Evolutionary conservation across 2,329 filamentous ascomycete genomes (phyloP).

Genomic region (Fusarium sp.): DNA sequence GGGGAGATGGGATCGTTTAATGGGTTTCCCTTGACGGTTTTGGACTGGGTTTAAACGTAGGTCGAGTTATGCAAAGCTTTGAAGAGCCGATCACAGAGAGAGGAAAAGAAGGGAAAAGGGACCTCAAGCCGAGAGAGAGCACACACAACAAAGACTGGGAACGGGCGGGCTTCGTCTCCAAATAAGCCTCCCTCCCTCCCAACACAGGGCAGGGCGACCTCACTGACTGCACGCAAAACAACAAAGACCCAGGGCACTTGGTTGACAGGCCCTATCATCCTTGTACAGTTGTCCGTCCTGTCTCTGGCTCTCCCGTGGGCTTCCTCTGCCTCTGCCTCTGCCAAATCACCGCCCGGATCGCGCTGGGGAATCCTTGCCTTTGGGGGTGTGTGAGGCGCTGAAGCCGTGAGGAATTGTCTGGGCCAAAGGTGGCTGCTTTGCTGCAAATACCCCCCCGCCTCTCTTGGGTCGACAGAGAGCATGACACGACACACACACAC

Average conservation of each 20-base stretch:
- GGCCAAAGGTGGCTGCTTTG: not conserved
- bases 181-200: not conserved
- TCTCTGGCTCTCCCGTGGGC: not conserved
- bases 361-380: constrained; percentile 48
- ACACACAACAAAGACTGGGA: not conserved
- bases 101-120: not conserved
- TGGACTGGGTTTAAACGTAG: not conserved
- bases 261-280: not conserved
- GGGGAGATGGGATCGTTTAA: constrained; percentile 12
- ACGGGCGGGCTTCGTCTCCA: constrained; percentile 1
- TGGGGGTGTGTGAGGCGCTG: constrained; percentile 27
- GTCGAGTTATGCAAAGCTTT: not conserved
- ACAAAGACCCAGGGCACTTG: not conserved
- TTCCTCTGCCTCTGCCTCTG: constrained; percentile 19
- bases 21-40: not conserved
- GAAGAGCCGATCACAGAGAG: not conserved
- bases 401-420: not conserved
- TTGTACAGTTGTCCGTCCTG: not conserved
- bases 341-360: constrained; percentile 23
- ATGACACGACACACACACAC: constrained; percentile 39
- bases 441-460: not conserved
- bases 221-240: not conserved
- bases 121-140: not conserved
- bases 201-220: not conserved
- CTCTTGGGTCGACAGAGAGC: not conserved